Base-by-base conservation (phyloP, 306 rosid genomes). In the Trichosanthes cucumerina region DNA sequence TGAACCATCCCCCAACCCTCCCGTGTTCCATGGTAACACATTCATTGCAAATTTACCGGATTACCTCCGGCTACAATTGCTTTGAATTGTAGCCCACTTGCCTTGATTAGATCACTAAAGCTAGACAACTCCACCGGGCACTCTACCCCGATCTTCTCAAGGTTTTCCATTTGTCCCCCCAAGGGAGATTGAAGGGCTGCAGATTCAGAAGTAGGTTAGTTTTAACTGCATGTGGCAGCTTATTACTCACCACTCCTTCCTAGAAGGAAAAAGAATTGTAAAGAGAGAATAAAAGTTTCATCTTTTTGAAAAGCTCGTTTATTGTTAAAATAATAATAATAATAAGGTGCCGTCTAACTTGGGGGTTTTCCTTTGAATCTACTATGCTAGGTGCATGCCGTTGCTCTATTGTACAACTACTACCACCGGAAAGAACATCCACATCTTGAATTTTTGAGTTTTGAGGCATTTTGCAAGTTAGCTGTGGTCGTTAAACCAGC, bases 381-480 rank as follows among this genome's bases (percentile, higher is more conserved):
- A 26, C 49, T 75, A 83, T 70, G n/a, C 76, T 68, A 93, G 98
- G 86, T 93, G 91, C 96, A 82, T 82, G 90, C 97, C 14, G 88
- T 82, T 81, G 90, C 91, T 86, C 52, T 93, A 60, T 79, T 93
- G 78, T 90, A 91, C 89, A 93, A 93, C 86, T 91, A 89, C 86
- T 89, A 89, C 90, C 89, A 88, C 84, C 80, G 92, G 83, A 93
- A 86, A 76, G 87, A 82, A 13, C 82, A 83, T 43, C 91, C 89
- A 33, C 80, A 83, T 59, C 87, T 93, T 73, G 87, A 73, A 54
- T 82, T 84, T 84, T 80, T 93, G 38, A 82, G 84, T 78, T 90
- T 93, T 41, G 80, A 84, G 59, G 89, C 87, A 62, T 91, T 93
- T 81, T 91, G 91, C 85, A 86, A 93, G 88, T 82, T 90, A 90